These are phyloP conservation scores for Chlorociboria aeruginascens DNA, from an alignment of 495 filamentous ascomycete genomes.

Conservation along the genomic window DNA sequence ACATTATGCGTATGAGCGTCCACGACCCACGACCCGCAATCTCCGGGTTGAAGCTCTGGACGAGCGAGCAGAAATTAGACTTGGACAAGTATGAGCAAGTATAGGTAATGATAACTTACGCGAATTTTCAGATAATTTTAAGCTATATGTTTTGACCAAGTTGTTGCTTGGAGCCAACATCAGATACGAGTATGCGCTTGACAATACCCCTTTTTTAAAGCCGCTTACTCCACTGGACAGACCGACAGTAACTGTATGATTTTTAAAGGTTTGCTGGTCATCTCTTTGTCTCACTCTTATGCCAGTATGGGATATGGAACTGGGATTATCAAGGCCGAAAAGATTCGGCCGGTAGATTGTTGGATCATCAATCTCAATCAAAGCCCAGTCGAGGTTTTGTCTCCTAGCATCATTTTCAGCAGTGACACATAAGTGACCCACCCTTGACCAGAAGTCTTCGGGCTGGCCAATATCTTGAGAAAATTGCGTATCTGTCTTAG, in stretches of 20 bases:
- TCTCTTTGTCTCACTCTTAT: not conserved
- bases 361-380: not conserved
- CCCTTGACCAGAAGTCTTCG: too few species aligned
- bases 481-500: too few species aligned
- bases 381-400: conserved; percentile 5
- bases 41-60: conserved; percentile 13
- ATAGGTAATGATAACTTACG: conserved; percentile 2
- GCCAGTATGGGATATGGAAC: too few species aligned
- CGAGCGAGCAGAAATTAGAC: not conserved
- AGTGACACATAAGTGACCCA: too few species aligned
- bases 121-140: conserved; percentile 1
- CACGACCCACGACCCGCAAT: conserved; percentile 23
- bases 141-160: conserved; percentile 6
- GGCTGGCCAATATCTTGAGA: too few species aligned
- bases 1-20: conserved; percentile 13
- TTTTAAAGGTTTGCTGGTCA: not conserved
- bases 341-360: not conserved
- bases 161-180: conserved; percentile 8
- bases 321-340: not conserved
- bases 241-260: not conserved
- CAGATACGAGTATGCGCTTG: conserved; percentile 6
- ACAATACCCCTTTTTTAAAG: conserved; percentile 5
- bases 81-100: not conserved
- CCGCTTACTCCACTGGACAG: not conserved
- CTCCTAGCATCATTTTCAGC: not conserved